Conservation (phyloP, 306 rosid species). For the Ochetophila trinervis region DNA sequence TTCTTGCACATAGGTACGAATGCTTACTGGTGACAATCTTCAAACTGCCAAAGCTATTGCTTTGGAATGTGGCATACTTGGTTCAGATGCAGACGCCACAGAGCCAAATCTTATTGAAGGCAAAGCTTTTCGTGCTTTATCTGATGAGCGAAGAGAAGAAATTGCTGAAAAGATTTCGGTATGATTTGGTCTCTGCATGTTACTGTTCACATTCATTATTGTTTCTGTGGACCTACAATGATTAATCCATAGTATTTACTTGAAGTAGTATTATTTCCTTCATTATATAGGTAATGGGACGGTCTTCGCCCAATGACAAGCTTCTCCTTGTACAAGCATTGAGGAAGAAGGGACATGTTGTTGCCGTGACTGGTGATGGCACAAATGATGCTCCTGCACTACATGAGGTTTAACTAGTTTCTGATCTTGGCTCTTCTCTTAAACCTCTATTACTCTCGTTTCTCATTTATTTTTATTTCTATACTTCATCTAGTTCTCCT, state of each 20-base stretch:
- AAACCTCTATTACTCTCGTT: not conserved
- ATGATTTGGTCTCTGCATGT: slow-evolving; percentile 14
- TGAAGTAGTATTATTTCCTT: not conserved
- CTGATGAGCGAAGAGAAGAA: slow-evolving; percentile 49
- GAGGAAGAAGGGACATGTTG: slow-evolving; percentile 70
- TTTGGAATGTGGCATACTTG: slow-evolving; percentile 84
- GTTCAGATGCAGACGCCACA: slow-evolving; percentile 43
- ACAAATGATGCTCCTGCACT: slow-evolving; percentile 93
- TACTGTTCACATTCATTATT: slow-evolving; percentile 5
- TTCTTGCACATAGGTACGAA: slow-evolving; percentile 55
- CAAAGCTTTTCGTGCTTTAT: slow-evolving; percentile 57
- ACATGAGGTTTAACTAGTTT: slow-evolving; percentile 59
- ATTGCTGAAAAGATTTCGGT: slow-evolving; percentile 67
- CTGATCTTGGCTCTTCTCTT: not conserved
- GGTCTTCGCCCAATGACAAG: slow-evolving; percentile 88
- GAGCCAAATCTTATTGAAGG: slow-evolving; percentile 83
- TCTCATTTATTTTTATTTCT: no score
- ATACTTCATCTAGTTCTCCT: no score
- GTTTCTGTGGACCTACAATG: not conserved
- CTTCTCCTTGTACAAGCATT: slow-evolving; percentile 92
- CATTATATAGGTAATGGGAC: slow-evolving; percentile 76
- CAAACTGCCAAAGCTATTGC: slow-evolving; percentile 95
- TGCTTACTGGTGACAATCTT: slow-evolving; percentile 93
- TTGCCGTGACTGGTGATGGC: slow-evolving; percentile 96
- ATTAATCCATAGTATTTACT: not conserved